Conservation (phyloP, 371 early-diverging fungal genomes). For the Actinomortierella ambigua region DNA sequence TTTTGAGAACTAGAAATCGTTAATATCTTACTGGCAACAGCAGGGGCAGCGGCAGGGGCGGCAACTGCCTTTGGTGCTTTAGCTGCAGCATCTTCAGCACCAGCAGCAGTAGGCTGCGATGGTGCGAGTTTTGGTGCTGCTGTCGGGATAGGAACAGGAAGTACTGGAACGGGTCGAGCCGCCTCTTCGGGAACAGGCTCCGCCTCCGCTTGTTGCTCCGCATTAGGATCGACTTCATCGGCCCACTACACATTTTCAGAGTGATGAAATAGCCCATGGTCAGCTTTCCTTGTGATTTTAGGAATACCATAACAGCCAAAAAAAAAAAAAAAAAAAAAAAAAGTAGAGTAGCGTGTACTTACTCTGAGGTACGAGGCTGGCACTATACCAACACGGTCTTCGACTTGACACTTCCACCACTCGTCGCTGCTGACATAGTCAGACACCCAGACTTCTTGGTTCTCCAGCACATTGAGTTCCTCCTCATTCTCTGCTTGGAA, state of each 20-base stretch:
- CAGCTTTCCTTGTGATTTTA: too few relatives aligned
- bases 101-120: slow-evolving; percentile 26
- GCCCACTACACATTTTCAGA: background rate
- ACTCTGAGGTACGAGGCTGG: slow-evolving; percentile 58
- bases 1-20: background rate
- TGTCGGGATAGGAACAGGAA: slow-evolving; percentile 7
- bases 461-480: slow-evolving; percentile 74
- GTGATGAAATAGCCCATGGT: too few relatives aligned
- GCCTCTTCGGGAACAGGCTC: slow-evolving; percentile 33
- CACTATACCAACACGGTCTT: slow-evolving; percentile 56
- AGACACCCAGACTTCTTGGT: slow-evolving; percentile 75
- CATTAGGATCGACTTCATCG: background rate
- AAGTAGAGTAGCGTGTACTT: slow-evolving; percentile 2
- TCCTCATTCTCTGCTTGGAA: slow-evolving; percentile 78
- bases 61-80: background rate
- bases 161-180: slow-evolving; percentile 6
- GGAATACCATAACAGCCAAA: too few relatives aligned
- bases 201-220: slow-evolving; percentile 35
- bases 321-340: background rate
- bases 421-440: slow-evolving; percentile 78
- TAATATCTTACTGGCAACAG: too few relatives aligned
- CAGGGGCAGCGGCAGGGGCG: too few relatives aligned
- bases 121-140: slow-evolving; percentile 21
- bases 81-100: slow-evolving; percentile 3
- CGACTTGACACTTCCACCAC: slow-evolving; percentile 71